These are phyloP conservation scores for Penicillium paneum DNA, from an alignment of 2,329 filamentous ascomycete genomes.

Conservation along the genomic window DNA sequence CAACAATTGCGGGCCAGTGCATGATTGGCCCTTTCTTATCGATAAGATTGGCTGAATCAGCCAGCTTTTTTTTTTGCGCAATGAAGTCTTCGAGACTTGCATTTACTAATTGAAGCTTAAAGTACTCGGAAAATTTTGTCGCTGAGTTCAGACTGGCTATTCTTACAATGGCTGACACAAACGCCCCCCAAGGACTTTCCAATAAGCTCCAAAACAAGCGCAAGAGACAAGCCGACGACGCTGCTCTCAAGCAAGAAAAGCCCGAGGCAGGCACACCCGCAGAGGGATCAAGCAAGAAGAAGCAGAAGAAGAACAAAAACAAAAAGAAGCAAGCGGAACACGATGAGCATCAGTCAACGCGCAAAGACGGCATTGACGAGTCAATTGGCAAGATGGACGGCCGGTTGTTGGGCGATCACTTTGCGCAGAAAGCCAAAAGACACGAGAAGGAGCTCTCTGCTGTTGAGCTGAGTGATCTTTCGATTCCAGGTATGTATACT, in stretches of 20 bases:
- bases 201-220: constrained; percentile 41
- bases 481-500: constrained; percentile 64
- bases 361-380: constrained; percentile 72
- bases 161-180: constrained; percentile 22
- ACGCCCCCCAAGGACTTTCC: constrained; percentile 27
- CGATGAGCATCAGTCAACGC: constrained; percentile 28
- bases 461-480: constrained; percentile 79
- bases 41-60: constrained; percentile 35
- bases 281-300: constrained; percentile 34
- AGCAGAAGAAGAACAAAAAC: constrained; percentile 29
- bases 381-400: constrained; percentile 80
- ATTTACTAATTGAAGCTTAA: constrained; percentile 6
- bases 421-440: constrained; percentile 72
- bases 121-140: background rate
- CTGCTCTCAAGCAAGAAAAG: constrained; percentile 19
- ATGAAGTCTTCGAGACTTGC: constrained; percentile 11
- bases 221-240: constrained; percentile 38
- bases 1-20: constrained; percentile 17
- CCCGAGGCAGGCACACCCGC: constrained; percentile 19
- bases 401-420: constrained; percentile 76
- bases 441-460: constrained; percentile 78
- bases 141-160: background rate
- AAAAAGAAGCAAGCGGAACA: constrained; percentile 27
- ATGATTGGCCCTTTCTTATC: constrained; percentile 29
- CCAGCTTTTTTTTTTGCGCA: constrained; percentile 12